Evolutionary conservation across 1,284 basidiomycete species (phyloP), one percentile per base, ranked within the genome.

Genomic region (Trichosporon asahii): DNA sequence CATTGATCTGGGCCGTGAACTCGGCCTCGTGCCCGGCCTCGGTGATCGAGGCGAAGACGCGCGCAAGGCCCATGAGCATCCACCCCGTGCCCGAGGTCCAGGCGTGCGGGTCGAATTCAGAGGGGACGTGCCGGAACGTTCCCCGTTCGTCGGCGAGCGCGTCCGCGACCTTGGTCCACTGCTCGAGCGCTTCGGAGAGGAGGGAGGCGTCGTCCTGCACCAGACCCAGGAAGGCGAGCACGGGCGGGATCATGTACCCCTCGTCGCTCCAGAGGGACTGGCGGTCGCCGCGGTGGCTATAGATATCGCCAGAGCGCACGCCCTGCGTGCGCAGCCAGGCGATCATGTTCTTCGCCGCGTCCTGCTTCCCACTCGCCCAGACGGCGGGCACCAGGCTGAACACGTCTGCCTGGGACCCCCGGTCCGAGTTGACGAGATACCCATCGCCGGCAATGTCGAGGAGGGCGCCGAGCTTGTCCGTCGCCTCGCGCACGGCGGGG

Each of bases 201-300:
- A 89, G 79, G 0, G 80, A 81, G 35, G 77, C 70, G 74, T 88
- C 85, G 21, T 78, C 68, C 1, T 83, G 84, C 57, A 85, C 84
- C 0, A 85, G 85, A 12, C 86, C 88, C 68, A 87, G 85, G 67
- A 76, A 88, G 0, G 88, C 88, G 3, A 89, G 78, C 78, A 88
- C 89, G 0, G 89, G 88, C 5, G 88, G 87, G 7, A 86, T 87
- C 88, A 90, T 89, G 77, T 86, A 89, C 0, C 88, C 82, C 73
- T 79, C 84, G 77, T 89, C 88, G 23, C 87, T 84, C 88, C 88
- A 84, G 27, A 80, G 73, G 68, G 88, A 77, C 23, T 71, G 68
- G 60, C 78, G 70, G 49, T 75, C 72, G 23, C 74, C 75, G 37
- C 81, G 77, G 70, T 76, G 75, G 23, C 76, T 77, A 63, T 61